Evolutionary conservation across 208 protist species (phyloP).

Genomic region (Kentomonas sorsogonicus): DNA sequence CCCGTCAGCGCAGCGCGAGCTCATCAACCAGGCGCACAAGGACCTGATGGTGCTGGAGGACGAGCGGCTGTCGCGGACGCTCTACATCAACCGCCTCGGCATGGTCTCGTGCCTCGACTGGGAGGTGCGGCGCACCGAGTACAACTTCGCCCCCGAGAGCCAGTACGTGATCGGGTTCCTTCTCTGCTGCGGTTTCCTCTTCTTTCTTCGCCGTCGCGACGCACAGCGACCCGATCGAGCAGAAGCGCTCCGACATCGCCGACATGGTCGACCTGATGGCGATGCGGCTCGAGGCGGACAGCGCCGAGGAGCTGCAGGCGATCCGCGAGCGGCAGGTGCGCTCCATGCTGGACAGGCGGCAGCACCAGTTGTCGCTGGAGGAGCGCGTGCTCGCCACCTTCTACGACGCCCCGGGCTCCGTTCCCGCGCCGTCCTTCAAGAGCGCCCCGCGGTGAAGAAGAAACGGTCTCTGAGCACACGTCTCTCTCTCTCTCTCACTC

Average conservation of each 20-base stretch:
- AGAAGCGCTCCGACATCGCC: constrained; percentile 59
- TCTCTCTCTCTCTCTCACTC: too few relatives aligned
- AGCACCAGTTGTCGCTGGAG: constrained; percentile 56
- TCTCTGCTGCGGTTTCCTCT: constrained; percentile 32
- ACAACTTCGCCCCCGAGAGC: constrained; percentile 71
- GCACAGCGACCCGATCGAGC: constrained; percentile 49
- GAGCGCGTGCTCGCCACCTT: constrained; percentile 75
- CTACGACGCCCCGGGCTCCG: constrained; percentile 58
- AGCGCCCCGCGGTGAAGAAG: too few relatives aligned
- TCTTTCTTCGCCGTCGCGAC: constrained; percentile 35
- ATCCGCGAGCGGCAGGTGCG: constrained; percentile 59
- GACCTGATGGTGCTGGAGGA: constrained; percentile 80
- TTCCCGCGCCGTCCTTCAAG: constrained; percentile 36
- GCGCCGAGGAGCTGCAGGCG: constrained; percentile 43
- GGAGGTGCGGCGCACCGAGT: constrained; percentile 84
- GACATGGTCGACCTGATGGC: constrained; percentile 80
- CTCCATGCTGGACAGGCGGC: constrained; percentile 37
- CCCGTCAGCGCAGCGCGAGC: constrained; percentile 72
- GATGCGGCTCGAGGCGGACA: constrained; percentile 77
- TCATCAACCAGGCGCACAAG: constrained; percentile 80
- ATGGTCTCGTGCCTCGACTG: constrained; percentile 88
- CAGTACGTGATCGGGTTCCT: constrained; percentile 38
- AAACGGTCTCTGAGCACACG: too few relatives aligned
- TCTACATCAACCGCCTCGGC: constrained; percentile 87
- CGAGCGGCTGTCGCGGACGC: constrained; percentile 73